Evolutionary conservation across 1,139 yeast genomes (phyloP).

Genomic region (Debaryomycetaceae sp.): DNA sequence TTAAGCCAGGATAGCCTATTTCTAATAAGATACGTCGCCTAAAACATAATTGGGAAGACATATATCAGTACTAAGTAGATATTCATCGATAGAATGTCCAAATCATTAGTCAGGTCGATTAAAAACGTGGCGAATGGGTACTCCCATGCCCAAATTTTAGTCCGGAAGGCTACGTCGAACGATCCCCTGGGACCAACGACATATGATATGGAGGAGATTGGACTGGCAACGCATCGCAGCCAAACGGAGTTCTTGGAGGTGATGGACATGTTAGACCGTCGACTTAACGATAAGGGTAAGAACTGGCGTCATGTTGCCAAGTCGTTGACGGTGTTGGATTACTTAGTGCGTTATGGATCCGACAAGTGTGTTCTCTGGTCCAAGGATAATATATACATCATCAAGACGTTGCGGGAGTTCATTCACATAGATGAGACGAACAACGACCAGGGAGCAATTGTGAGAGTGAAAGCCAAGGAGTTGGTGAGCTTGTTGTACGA

Average conservation of each 20-base stretch:
- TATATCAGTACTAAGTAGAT: neutral
- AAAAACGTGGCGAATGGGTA: constrained; percentile 95
- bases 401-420: constrained; percentile 90
- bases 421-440: constrained; percentile 78
- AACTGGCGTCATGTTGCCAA: constrained; percentile 98
- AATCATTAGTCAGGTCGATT: constrained; percentile 76
- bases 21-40: neutral
- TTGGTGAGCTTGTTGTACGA: constrained; percentile 75
- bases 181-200: constrained; percentile 84
- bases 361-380: constrained; percentile 95
- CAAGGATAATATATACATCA: constrained; percentile 81
- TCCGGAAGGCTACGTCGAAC: constrained; percentile 91
- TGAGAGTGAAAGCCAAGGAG: constrained; percentile 90
- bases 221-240: constrained; percentile 67
- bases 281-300: constrained; percentile 94
- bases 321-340: constrained; percentile 83
- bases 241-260: constrained; percentile 81
- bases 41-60: neutral
- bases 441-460: constrained; percentile 84
- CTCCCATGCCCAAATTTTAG: constrained; percentile 79
- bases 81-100: constrained; percentile 49
- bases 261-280: constrained; percentile 93
- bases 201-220: constrained; percentile 80
- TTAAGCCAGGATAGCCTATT: neutral
- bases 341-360: constrained; percentile 80